Evolutionary conservation across 1,284 basidiomycete genomes (phyloP).

Genomic region (Trichosporon faecale): DNA sequence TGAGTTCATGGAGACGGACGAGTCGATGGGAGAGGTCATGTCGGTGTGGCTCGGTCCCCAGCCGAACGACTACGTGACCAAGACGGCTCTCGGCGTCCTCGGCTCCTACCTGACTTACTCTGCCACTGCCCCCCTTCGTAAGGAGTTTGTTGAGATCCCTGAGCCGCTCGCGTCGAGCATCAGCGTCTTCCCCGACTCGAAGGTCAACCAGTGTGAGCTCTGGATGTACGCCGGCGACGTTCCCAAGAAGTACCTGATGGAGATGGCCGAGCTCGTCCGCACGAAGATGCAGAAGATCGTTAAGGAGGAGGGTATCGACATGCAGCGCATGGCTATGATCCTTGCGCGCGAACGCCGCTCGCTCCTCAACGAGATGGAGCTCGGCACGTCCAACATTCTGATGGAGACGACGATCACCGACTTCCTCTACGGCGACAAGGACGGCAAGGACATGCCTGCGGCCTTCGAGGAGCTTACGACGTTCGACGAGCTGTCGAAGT

Average conservation of each 20-base stretch:
- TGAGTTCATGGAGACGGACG: conserved; percentile 97
- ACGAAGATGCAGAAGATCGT: conserved; percentile 69
- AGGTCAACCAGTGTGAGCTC: conserved; percentile 72
- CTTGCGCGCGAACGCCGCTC: conserved; percentile 85
- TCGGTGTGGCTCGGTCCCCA: conserved; percentile 77
- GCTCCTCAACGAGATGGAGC: conserved; percentile 51
- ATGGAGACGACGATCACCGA: conserved; percentile 55
- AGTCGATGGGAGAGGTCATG: conserved; percentile 84
- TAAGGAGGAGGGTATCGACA: conserved; percentile 72
- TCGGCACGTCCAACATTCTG: conserved; percentile 37
- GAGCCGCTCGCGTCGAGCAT: conserved; percentile 85
- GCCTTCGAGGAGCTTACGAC: conserved; percentile 77
- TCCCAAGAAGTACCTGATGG: conserved; percentile 71
- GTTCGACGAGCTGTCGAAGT: conserved; percentile 65
- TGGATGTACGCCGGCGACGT: conserved; percentile 79
- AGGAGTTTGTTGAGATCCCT: conserved; percentile 89
- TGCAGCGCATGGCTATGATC: conserved; percentile 84
- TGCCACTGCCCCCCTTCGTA: conserved; percentile 82
- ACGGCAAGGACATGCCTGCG: conserved; percentile 73
- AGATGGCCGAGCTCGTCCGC: conserved; percentile 68
- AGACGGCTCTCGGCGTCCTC: conserved; percentile 80
- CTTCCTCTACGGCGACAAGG: conserved; percentile 79
- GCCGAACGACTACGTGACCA: conserved; percentile 69
- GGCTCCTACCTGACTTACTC: conserved; percentile 87
- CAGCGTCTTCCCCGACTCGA: conserved; percentile 73